These are phyloP conservation scores for Saturnispora dispora DNA, from an alignment of 805 yeast species.

Conservation along the genomic window DNA sequence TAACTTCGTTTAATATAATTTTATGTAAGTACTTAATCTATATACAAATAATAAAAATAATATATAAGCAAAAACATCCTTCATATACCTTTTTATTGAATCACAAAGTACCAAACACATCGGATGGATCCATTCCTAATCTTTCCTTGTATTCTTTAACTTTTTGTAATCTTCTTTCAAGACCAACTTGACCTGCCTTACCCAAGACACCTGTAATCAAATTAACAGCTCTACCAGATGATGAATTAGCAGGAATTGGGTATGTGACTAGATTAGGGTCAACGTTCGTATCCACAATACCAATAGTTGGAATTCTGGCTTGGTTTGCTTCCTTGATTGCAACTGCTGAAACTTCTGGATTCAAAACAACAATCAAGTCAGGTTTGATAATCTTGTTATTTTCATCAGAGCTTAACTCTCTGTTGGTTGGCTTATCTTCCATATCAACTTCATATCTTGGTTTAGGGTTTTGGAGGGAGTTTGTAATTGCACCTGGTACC, in stretches of 20 bases:
- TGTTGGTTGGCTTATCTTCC: slow-evolving; percentile 56
- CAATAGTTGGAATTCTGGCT: slow-evolving; percentile 84
- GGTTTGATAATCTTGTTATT: slow-evolving; percentile 62
- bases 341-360: slow-evolving; percentile 79
- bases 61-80: background rate
- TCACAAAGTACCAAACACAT: slow-evolving; percentile 14
- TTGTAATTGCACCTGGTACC: slow-evolving; percentile 93
- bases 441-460: slow-evolving; percentile 70
- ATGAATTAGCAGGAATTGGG: slow-evolving; percentile 96
- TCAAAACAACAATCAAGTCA: slow-evolving; percentile 76
- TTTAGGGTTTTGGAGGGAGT: slow-evolving; percentile 51
- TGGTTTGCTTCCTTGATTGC: slow-evolving; percentile 75
- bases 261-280: slow-evolving; percentile 87
- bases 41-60: background rate
- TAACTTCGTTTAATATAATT: slow-evolving; percentile 1
- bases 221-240: slow-evolving; percentile 71
- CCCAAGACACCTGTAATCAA: slow-evolving; percentile 76
- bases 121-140: slow-evolving; percentile 20
- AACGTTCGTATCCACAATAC: slow-evolving; percentile 86
- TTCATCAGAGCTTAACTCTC: slow-evolving; percentile 44
- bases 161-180: slow-evolving; percentile 42
- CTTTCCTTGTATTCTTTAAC: slow-evolving; percentile 26
- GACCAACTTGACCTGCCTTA: slow-evolving; percentile 77
- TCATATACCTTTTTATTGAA: background rate
- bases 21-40: background rate